A percentile compares a stretch with the other conserved stretches of the same genome.
Conservation (phyloP, 441 rosid species). For the Populus hybrid region DNA sequence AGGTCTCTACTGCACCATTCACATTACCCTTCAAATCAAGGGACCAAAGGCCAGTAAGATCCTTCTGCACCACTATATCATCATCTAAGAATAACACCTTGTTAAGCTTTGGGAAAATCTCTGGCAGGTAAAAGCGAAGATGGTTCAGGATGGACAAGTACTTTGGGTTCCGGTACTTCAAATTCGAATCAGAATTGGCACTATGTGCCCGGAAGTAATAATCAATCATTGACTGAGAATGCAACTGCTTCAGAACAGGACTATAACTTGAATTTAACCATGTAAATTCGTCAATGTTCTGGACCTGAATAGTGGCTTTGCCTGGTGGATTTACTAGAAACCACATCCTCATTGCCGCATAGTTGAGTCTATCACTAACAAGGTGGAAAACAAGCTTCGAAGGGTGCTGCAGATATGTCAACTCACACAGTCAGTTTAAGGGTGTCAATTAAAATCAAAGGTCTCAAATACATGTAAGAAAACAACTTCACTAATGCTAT, state of each 20-base stretch:
- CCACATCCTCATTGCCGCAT: conserved; percentile 87
- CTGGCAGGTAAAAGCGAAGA: conserved; percentile 94
- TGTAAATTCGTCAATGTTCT: conserved; percentile 68
- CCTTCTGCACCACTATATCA: conserved; percentile 93
- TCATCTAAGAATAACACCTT: conserved; percentile 93
- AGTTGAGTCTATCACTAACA: conserved; percentile 69
- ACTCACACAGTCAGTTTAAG: conserved; percentile 6
- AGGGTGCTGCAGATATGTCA: conserved; percentile 49
- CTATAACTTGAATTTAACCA: conserved; percentile 96
- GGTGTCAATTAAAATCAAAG: not conserved
- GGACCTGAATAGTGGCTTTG: conserved; percentile 64
- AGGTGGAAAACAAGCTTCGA: conserved; percentile 63
- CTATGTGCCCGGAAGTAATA: conserved; percentile 87
- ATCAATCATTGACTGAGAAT: conserved; percentile 82
- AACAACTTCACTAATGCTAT: not conserved
- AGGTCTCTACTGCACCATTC: conserved; percentile 97
- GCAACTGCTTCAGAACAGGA: conserved; percentile 91
- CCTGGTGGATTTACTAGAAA: conserved; percentile 55
- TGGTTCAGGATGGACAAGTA: conserved; percentile 93
- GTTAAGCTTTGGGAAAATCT: conserved; percentile 88
- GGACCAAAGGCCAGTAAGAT: conserved; percentile 81
- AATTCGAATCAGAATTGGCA: conserved; percentile 70
- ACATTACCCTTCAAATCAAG: conserved; percentile 89
- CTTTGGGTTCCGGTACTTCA: conserved; percentile 95
- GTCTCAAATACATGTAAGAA: not conserved